These are phyloP conservation scores for Suhomyces maxii DNA, from an alignment of 1,139 yeast species.

Conservation along the genomic window DNA sequence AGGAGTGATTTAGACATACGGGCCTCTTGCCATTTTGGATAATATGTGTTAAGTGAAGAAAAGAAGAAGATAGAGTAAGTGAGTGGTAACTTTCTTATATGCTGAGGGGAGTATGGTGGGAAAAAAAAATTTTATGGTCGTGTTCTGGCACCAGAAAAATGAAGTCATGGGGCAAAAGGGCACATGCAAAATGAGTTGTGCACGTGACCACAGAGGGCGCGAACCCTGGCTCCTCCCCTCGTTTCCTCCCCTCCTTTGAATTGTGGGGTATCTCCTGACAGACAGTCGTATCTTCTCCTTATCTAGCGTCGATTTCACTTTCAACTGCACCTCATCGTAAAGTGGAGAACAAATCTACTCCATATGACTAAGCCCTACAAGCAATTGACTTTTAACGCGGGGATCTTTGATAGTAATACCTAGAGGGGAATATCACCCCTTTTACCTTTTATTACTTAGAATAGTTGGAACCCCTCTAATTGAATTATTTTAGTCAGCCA, in stretches of 20 bases:
- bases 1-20: slow-evolving; percentile 52
- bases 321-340: not conserved
- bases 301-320: not conserved
- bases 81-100: slow-evolving; percentile 1
- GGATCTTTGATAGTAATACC: no score
- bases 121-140: slow-evolving; percentile 3
- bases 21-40: slow-evolving; percentile 91
- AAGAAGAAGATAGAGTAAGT: not conserved
- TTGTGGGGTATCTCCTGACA: not conserved
- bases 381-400: not conserved
- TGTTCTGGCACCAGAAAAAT: not conserved
- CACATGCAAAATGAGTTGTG: no score
- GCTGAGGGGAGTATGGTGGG: not conserved
- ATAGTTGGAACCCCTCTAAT: no score
- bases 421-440: not conserved
- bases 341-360: not conserved
- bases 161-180: no score
- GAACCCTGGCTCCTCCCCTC: slow-evolving; percentile 2
- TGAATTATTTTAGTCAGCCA: no score
- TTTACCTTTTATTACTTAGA: no score
- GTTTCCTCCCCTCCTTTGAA: not conserved
- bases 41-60: slow-evolving; percentile 20
- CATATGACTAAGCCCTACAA: not conserved
- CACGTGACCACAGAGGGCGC: slow-evolving; percentile 4
- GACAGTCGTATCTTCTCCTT: not conserved